phyloP scores from a whole-genome alignment of 1,139 yeast genomes.

The Kurtzmaniella quercitrusa region DNA sequence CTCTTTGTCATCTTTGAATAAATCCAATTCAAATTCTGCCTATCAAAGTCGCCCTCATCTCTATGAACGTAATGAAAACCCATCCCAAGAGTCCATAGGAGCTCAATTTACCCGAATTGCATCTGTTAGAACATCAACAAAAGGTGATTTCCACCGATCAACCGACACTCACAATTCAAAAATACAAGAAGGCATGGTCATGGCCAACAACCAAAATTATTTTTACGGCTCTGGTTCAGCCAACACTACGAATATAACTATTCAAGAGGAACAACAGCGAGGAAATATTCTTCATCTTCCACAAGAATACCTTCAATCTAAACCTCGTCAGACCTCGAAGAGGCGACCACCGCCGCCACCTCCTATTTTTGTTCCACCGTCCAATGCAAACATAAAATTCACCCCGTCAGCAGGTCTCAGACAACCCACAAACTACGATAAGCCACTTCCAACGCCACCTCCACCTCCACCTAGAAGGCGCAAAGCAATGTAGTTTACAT shows the following conservation, averaged over 20 bases:
- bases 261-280: constrained; percentile 7
- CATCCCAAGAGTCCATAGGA: constrained; percentile 23
- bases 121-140: constrained; percentile 33
- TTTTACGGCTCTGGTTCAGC: constrained; percentile 12
- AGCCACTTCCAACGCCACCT: constrained; percentile 34
- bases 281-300: constrained; percentile 26
- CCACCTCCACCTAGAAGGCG: constrained; percentile 26
- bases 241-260: constrained; percentile 3
- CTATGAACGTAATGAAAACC: constrained; percentile 4
- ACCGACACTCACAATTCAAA: constrained; percentile 27
- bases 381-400: background rate
- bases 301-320: constrained; percentile 22
- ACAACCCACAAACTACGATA: background rate
- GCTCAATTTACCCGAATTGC: constrained; percentile 29
- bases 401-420: background rate
- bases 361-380: background rate
- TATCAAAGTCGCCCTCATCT: constrained; percentile 4
- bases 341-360: constrained; percentile 2
- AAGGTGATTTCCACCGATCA: constrained; percentile 35
- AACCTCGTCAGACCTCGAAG: background rate
- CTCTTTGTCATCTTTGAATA: constrained; percentile 5
- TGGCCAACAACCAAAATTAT: constrained; percentile 19
- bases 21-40: background rate
- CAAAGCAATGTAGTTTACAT: background rate
- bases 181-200: constrained; percentile 7